Conservation (phyloP, 2,329 filamentous ascomycete genomes). For the Blumeria hordei region DNA sequence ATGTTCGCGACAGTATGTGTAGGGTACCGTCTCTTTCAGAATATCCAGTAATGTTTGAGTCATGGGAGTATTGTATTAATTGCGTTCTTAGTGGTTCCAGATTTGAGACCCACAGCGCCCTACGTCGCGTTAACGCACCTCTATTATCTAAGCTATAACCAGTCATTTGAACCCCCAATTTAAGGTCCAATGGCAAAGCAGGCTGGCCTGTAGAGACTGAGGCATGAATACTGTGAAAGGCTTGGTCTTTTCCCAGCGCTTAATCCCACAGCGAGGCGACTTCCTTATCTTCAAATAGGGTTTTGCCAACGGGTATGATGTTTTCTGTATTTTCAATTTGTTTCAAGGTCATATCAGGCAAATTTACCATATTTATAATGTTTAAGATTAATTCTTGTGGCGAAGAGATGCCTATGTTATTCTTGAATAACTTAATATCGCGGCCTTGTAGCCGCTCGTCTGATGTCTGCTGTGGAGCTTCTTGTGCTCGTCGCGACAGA, state of each 20-base stretch:
- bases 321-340: background rate
- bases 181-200: background rate
- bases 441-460: too few relatives aligned
- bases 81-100: background rate
- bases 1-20: too few relatives aligned
- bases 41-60: background rate
- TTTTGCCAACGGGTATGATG: background rate
- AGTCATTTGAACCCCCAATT: background rate
- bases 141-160: slow-evolving; percentile 1
- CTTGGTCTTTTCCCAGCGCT: background rate
- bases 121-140: background rate
- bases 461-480: too few relatives aligned
- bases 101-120: background rate
- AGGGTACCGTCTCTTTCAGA: background rate
- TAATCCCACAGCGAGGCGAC: background rate
- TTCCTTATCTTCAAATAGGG: background rate
- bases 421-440: too few relatives aligned
- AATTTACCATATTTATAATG: slow-evolving; percentile 1
- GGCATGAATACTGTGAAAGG: too few relatives aligned
- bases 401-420: background rate
- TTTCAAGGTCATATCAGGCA: background rate
- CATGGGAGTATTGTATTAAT: background rate
- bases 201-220: background rate
- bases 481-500: too few relatives aligned
- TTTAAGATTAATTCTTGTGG: slow-evolving; percentile 1